Base-by-base conservation (phyloP, 2,329 filamentous ascomycete genomes). In the Tolypocladium album region DNA sequence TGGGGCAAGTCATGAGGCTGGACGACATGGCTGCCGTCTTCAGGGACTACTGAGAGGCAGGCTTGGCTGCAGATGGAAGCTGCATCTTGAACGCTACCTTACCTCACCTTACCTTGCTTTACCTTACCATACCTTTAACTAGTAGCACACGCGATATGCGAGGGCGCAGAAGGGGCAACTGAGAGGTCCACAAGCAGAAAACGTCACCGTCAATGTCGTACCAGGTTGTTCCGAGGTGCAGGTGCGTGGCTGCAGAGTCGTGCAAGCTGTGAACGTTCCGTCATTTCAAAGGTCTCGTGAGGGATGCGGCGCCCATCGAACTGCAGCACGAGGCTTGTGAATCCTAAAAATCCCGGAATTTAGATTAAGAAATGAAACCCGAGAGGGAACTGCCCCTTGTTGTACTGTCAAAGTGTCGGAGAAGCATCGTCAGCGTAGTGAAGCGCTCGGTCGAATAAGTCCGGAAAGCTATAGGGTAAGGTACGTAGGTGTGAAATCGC, bases 21-120 rank as follows among this genome's bases (percentile, higher is more conserved):
- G 94, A 99, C 74, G 88, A 94, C 58, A 79, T 96, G 65, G 87
- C 97, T 55, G 88, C 88, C 34, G 82, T 94, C 15, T 81, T 97
- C 66, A 82, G 89, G 63, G 94, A 99, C 71, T 92, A 84, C 67
- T 91, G 71, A 79, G 56, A 62, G 52, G 36, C n/a, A 5, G 34
- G 17, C 34, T 36, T 17, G 31, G 50, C 50, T 53, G 50, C 31
- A 20, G 31, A 22, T 34, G 4, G 17, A 53, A 12, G 5, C 20
- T 55, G 31, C 31, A 12, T 22, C 20, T 55, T 22, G 50, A 38
- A 12, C 50, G 15, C 31, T 34, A 52, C 7, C 7, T 7, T 36
- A 11, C 11, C 36, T 38, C 13, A 38, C 36, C 11, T n/a, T n/a
- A n/a, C n/a, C n/a, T n/a, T n/a, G n/a, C n/a, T n/a, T n/a, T n/a